A percentile compares a stretch with the other conserved stretches of the same genome.
Evolutionary conservation across 768 basidiomycete genomes (phyloP).

Genomic region (Amanita polypyramis): DNA sequence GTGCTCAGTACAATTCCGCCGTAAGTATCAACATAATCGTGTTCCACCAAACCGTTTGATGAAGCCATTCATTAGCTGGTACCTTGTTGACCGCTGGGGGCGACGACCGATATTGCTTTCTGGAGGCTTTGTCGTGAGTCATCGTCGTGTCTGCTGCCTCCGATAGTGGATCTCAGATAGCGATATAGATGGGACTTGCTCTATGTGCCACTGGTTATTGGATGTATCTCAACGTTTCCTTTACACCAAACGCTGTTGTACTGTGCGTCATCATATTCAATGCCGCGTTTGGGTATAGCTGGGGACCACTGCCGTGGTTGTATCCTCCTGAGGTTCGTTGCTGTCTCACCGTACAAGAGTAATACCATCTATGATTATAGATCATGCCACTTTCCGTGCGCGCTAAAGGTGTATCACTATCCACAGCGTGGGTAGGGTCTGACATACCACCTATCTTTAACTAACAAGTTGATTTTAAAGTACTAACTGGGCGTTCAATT

Average conservation of each 20-base stretch:
- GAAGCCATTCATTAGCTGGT: constrained; percentile 54
- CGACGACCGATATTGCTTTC: constrained; percentile 81
- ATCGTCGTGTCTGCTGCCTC: constrained; percentile 4
- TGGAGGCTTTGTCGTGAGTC: constrained; percentile 67
- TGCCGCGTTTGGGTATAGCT: constrained; percentile 88
- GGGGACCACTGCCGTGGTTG: constrained; percentile 85
- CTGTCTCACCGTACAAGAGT: neutral
- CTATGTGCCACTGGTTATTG: constrained; percentile 85
- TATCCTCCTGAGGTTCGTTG: constrained; percentile 68
- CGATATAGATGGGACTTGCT: constrained; percentile 65
- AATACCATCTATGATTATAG: constrained; percentile 21
- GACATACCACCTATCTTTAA: neutral
- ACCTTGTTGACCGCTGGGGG: constrained; percentile 87
- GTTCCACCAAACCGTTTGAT: constrained; percentile 4
- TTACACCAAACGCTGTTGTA: constrained; percentile 83
- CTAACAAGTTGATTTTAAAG: neutral
- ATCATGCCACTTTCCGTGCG: constrained; percentile 87
- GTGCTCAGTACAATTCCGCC: constrained; percentile 74
- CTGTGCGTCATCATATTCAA: constrained; percentile 87
- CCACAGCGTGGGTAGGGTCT: constrained; percentile 45
- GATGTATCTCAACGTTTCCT: constrained; percentile 82
- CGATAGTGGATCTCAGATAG: neutral
- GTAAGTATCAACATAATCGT: constrained; percentile 30
- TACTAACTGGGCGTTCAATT: constrained; percentile 83
- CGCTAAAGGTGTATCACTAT: constrained; percentile 90